These are phyloP conservation scores for Limtongozyma cylindracea DNA, from an alignment of 805 yeast genomes.

Conservation along the genomic window DNA sequence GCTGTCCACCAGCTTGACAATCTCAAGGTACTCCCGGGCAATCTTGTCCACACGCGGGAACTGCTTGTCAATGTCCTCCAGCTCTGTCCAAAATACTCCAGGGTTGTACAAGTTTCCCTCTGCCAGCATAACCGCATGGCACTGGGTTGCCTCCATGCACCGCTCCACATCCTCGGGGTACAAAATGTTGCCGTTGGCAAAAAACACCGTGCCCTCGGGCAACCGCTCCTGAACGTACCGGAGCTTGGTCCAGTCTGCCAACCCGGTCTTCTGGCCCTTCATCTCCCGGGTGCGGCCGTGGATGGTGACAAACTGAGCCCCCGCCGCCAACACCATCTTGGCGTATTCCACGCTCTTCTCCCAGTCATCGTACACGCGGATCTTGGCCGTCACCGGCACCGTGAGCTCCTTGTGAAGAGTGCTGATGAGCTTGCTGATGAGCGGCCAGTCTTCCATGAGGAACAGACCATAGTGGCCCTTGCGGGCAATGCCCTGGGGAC, in stretches of 20 bases:
- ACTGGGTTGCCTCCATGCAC: conserved; percentile 32
- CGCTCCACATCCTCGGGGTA: conserved; percentile 66
- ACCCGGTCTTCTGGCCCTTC: conserved; percentile 92
- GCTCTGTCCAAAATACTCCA: conserved; percentile 48
- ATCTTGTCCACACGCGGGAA: conserved; percentile 73
- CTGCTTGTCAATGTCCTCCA: conserved; percentile 27
- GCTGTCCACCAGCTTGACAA: conserved; percentile 34
- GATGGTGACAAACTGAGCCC: conserved; percentile 85
- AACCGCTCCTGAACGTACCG: conserved; percentile 55
- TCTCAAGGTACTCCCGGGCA: conserved; percentile 70
- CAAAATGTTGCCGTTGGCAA: conserved; percentile 86
- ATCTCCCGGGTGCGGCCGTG: conserved; percentile 94
- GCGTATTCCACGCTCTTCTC: conserved; percentile 75
- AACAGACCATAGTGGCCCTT: conserved; percentile 93
- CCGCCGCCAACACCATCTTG: conserved; percentile 67
- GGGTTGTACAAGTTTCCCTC: conserved; percentile 92
- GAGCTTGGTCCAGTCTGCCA: conserved; percentile 80
- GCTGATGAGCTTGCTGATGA: conserved; percentile 45
- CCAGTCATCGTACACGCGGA: conserved; percentile 67
- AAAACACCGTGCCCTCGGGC: conserved; percentile 60
- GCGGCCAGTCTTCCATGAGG: conserved; percentile 90
- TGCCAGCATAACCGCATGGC: conserved; percentile 94
- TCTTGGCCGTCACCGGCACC: conserved; percentile 88
- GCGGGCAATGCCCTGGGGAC: conserved; percentile 94
- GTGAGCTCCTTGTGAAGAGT: conserved; percentile 51